These are phyloP conservation scores for Amanita subjunquillea DNA, from an alignment of 768 basidiomycete species.

Conservation along the genomic window DNA sequence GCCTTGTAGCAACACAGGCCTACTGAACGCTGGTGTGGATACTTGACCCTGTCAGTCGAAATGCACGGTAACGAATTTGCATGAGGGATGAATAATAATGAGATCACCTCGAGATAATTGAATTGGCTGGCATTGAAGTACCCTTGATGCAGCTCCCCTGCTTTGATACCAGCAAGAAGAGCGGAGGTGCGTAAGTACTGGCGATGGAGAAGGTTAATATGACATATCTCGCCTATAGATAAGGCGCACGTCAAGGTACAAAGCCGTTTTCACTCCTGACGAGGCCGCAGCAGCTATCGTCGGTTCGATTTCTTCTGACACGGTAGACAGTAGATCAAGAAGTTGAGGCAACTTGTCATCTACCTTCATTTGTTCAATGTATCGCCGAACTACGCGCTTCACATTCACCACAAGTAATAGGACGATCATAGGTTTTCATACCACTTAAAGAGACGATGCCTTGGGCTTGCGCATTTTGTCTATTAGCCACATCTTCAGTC, in stretches of 20 bases:
- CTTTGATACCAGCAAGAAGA: constrained; percentile 75
- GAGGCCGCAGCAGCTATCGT: constrained; percentile 40
- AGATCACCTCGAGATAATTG: constrained; percentile 82
- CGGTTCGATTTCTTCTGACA: constrained; percentile 52
- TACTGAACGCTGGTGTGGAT: constrained; percentile 57
- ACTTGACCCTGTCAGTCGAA: constrained; percentile 58
- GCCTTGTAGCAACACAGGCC: constrained; percentile 77
- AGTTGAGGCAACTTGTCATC: constrained; percentile 37
- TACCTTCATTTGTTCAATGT: constrained; percentile 66
- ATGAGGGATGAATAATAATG: not conserved
- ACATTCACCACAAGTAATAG: not conserved
- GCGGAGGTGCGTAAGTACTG: constrained; percentile 74
- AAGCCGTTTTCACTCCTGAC: constrained; percentile 14
- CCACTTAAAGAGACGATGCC: constrained; percentile 57
- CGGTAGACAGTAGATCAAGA: constrained; percentile 74
- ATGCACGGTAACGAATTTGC: not conserved
- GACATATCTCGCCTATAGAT: not conserved
- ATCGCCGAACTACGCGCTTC: constrained; percentile 49
- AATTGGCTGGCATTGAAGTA: constrained; percentile 93
- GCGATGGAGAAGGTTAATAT: not conserved
- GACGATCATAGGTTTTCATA: constrained; percentile 15
- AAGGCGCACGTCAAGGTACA: constrained; percentile 65
- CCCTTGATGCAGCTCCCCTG: constrained; percentile 79
- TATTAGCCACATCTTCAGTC: constrained; percentile 84
- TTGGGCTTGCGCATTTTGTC: constrained; percentile 59